Percentiles rank a stretch among this genome's conserved stretches.
Conservation (phyloP, 208 protist genomes). For the Crithidia thermophila region DNA sequence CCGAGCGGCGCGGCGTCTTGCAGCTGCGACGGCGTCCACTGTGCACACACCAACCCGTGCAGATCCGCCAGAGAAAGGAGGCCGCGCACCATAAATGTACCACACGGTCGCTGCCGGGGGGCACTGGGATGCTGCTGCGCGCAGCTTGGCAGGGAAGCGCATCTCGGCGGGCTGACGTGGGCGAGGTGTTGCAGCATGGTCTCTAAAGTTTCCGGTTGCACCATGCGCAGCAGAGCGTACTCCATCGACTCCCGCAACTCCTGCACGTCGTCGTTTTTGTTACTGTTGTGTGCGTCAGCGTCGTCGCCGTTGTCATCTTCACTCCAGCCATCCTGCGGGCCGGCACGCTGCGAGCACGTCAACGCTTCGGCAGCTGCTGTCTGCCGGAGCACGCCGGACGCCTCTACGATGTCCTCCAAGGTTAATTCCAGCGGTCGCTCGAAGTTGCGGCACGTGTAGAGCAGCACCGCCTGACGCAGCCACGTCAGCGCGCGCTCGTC, state of each 20-base stretch:
- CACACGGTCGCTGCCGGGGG: background rate
- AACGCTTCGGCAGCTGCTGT: background rate
- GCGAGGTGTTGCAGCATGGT: conserved; percentile 12
- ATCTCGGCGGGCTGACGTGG: background rate
- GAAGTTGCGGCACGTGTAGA: conserved; percentile 25
- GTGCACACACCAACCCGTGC: conserved; percentile 23
- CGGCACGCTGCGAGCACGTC: background rate
- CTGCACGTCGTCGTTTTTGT: background rate
- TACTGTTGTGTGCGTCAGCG: background rate
- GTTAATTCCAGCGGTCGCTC: conserved; percentile 42
- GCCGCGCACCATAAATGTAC: conserved; percentile 12
- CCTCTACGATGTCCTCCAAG: conserved; percentile 32
- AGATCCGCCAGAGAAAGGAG: conserved; percentile 34
- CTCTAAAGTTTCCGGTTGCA: conserved; percentile 22
- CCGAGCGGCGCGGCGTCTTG: conserved; percentile 18
- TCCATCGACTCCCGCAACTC: conserved; percentile 30
- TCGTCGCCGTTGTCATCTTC: background rate
- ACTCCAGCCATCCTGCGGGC: conserved; percentile 8
- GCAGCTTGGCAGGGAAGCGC: no score
- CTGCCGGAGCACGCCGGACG: conserved; percentile 12
- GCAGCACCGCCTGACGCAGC: conserved; percentile 39
- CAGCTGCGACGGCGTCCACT: conserved; percentile 16
- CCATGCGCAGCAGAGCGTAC: conserved; percentile 39
- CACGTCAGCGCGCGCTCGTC: conserved; percentile 13
- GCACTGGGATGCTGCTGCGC: no score